These are phyloP conservation scores for Ascochyta pisi DNA, from an alignment of 2,329 filamentous ascomycete genomes.

Conservation along the genomic window DNA sequence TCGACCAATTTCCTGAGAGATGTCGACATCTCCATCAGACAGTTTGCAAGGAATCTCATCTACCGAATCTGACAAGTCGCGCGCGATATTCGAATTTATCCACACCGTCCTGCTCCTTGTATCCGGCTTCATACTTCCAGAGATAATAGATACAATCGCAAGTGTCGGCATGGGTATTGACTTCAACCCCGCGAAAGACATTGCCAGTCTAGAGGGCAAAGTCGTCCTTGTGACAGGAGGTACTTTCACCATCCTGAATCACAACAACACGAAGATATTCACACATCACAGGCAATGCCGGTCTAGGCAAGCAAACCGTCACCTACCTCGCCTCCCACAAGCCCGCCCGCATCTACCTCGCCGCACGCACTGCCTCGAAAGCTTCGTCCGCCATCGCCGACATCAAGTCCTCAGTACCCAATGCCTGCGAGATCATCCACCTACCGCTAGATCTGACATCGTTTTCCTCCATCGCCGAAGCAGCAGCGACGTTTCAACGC, in stretches of 20 bases:
- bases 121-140: constrained; percentile 18
- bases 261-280: neutral
- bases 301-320: constrained; percentile 57
- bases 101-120: constrained; percentile 7
- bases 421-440: constrained; percentile 46
- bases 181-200: constrained; percentile 37
- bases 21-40: neutral
- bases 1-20: neutral
- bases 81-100: neutral
- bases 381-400: constrained; percentile 51
- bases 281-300: constrained; percentile 50
- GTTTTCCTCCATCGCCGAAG: constrained; percentile 50
- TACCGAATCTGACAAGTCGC: neutral
- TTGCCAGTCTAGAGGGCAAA: constrained; percentile 39
- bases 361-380: constrained; percentile 53
- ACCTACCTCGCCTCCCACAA: constrained; percentile 53
- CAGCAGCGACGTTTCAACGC: constrained; percentile 45
- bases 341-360: constrained; percentile 56
- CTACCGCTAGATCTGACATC: constrained; percentile 54
- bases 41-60: neutral
- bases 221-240: constrained; percentile 48
- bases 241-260: constrained; percentile 14
- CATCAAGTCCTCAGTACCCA: constrained; percentile 46
- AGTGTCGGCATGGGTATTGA: constrained; percentile 25
- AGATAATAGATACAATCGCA: constrained; percentile 6